A percentile compares a stretch with the other conserved stretches of the same genome.
These are phyloP conservation scores for Durusdinium trenchii DNA, from an alignment of 73 alveolate species.

Conservation along the genomic window DNA sequence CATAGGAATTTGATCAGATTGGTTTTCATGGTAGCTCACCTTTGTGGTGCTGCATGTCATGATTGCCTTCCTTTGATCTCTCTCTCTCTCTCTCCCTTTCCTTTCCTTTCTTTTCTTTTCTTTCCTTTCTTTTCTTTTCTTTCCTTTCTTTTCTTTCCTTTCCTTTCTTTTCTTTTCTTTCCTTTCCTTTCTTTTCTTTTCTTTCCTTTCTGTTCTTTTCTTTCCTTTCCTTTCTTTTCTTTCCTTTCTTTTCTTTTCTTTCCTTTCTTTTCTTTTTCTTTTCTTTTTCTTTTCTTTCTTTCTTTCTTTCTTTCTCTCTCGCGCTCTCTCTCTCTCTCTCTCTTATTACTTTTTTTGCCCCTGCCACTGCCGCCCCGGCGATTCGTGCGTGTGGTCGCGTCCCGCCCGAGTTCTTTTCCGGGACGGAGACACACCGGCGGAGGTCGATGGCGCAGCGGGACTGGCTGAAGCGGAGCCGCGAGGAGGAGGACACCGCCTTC, in stretches of 20 bases:
- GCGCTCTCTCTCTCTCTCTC: no score
- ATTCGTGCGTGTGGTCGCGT: not conserved
- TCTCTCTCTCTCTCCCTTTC: no score
- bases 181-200: no score
- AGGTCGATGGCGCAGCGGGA: constrained; percentile 93
- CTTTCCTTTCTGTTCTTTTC: not conserved
- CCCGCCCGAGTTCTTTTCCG: not conserved
- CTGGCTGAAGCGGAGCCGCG: constrained; percentile 44
- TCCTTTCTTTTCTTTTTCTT: not conserved
- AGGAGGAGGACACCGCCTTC: constrained; percentile 58
- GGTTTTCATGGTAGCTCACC: no score
- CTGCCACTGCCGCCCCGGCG: not conserved
- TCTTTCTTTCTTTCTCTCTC: no score
- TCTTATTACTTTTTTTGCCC: not conserved
- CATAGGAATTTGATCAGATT: no score
- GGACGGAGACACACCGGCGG: not conserved
- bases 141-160: not conserved
- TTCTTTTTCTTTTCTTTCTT: no score
- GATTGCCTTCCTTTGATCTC: no score
- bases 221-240: not conserved
- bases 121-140: no score
- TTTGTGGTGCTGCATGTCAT: no score
- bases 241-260: not conserved
- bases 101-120: no score
- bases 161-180: not conserved